Conservation (phyloP, 1,284 basidiomycete genomes). For the Anthracocystis walkeri region DNA sequence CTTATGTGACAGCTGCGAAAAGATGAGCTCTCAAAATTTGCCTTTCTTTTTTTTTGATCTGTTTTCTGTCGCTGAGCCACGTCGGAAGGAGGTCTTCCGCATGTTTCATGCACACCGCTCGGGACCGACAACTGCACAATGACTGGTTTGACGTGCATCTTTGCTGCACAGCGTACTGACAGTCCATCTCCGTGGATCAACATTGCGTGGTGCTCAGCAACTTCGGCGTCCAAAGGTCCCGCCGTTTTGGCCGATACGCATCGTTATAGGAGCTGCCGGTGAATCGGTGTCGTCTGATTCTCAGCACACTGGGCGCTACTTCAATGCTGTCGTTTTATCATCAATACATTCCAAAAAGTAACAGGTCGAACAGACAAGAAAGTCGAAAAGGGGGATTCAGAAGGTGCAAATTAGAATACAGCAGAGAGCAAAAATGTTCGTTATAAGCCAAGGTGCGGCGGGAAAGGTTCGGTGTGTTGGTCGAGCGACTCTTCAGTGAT, state of each 20-base stretch:
- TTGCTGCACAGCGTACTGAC: neutral
- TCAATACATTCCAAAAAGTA: constrained; percentile 1
- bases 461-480: neutral
- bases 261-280: no score
- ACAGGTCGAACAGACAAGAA: neutral
- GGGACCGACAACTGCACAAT: neutral
- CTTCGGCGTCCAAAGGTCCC: no score
- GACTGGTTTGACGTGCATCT: constrained; percentile 1
- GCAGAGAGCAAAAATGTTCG: constrained; percentile 8
- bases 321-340: neutral
- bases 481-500: constrained; percentile 8
- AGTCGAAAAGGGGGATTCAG: neutral
- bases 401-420: constrained; percentile 18
- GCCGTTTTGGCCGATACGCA: no score
- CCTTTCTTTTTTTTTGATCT: neutral
- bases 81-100: constrained; percentile 4
- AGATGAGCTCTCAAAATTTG: no score
- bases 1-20: neutral
- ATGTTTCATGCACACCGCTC: neutral
- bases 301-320: neutral
- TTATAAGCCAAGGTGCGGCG: neutral
- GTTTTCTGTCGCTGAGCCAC: neutral
- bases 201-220: neutral
- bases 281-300: no score
- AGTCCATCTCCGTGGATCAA: constrained; percentile 3